Evolutionary conservation across 163 green algal species (phyloP), one percentile per base, ranked within the genome.

Genomic region (Scenedesmus sp.): DNA sequence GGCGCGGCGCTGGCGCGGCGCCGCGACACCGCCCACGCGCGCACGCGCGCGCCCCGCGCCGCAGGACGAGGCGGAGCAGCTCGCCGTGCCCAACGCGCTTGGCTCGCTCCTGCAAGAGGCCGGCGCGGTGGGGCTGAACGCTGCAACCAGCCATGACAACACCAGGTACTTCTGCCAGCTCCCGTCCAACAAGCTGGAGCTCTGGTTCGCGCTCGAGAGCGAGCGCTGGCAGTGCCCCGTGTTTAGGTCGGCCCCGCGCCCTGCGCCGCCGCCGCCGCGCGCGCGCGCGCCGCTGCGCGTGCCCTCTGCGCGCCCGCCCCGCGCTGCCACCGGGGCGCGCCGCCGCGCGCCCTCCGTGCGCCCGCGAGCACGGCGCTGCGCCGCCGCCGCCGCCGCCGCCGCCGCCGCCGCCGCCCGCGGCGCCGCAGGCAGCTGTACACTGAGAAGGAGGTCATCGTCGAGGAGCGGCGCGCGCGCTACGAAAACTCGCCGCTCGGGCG

Each of bases 181-280:
- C 62, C 94, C 94, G 0, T 60, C 86, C 74, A 98, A 97, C 85
- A 96, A 96, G 83, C 86, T 97, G 24, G 94, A 97, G 91, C 86
- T 97, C 48, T 98, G 93, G 93, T 96, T 98, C 85, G 92, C 92
- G 5, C 75, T 98, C 48, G 94, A 98, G 85, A 81, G 85, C 9
- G 93, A 95, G 63, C 86, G 94, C 36, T 97, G 98, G 79, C 84
- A 91, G 81, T 88, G 18, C 4, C 75, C 75, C 14, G 64, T 75
- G 54, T 65, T 82, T 18, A 69, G 75, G 73, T 81, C 22, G 7
- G 39, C 39, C 7, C 7, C n/a, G n/a, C n/a, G n/a, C n/a, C n/a
- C n/a, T n/a, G n/a, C n/a, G n/a, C n/a, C n/a, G n/a, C n/a, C n/a
- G n/a, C n/a, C n/a, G n/a, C n/a, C n/a, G n/a, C n/a, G n/a, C n/a